A percentile compares a stretch with the other conserved stretches of the same genome.
Conservation (phyloP, 164 flowering plant species). For the Nymphaea thermarum region DNA sequence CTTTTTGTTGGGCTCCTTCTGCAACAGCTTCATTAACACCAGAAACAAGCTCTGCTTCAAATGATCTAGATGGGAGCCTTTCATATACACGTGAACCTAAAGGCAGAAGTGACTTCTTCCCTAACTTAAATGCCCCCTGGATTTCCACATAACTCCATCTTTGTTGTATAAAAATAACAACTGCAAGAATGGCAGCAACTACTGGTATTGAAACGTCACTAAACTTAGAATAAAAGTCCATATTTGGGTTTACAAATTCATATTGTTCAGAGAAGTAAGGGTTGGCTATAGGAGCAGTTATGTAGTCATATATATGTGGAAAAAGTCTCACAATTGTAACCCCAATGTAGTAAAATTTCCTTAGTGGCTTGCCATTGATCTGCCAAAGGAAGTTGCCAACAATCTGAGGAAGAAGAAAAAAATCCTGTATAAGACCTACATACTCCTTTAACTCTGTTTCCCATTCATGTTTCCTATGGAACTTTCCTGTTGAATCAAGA, state of each 20-base stretch:
- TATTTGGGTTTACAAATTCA: slow-evolving; percentile 63
- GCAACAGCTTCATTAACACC: slow-evolving; percentile 21
- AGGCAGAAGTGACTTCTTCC: slow-evolving; percentile 42
- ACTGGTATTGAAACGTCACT: slow-evolving; percentile 62
- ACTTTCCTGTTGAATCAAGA: slow-evolving; percentile 23
- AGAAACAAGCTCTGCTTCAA: slow-evolving; percentile 68
- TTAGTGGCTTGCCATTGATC: slow-evolving; percentile 45
- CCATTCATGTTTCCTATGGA: slow-evolving; percentile 34
- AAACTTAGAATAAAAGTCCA: slow-evolving; percentile 61
- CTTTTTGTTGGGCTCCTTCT: background rate
- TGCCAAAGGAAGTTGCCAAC: slow-evolving; percentile 74
- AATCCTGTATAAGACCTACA: slow-evolving; percentile 74
- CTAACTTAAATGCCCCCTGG: slow-evolving; percentile 16
- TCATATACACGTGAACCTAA: slow-evolving; percentile 44
- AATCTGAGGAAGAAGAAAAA: slow-evolving; percentile 80
- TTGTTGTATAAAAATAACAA: slow-evolving; percentile 58
- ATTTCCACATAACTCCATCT: slow-evolving; percentile 56
- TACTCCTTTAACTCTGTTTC: slow-evolving; percentile 65
- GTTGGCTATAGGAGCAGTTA: slow-evolving; percentile 39
- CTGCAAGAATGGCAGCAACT: slow-evolving; percentile 37
- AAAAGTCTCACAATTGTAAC: slow-evolving; percentile 63
- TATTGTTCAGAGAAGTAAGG: slow-evolving; percentile 61
- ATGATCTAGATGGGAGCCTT: slow-evolving; percentile 43
- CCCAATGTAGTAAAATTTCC: slow-evolving; percentile 60
- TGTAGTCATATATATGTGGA: slow-evolving; percentile 70